These are phyloP conservation scores for Neonectria sp. DNA, from an alignment of 2,329 filamentous ascomycete species.

Conservation along the genomic window DNA sequence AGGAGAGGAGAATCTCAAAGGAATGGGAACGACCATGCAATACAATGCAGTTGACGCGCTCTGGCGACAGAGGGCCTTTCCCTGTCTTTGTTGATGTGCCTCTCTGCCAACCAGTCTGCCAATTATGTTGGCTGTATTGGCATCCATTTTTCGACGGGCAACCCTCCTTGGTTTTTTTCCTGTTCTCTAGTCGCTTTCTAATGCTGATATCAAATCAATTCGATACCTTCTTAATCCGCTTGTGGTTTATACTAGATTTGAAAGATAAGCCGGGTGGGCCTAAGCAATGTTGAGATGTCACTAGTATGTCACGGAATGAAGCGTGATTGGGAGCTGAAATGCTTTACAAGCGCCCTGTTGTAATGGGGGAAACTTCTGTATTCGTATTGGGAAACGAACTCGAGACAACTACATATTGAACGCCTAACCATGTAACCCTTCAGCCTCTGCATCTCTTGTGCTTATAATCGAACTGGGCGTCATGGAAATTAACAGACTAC, in stretches of 20 bases:
- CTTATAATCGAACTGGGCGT: conserved; percentile 6
- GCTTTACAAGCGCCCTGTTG: neutral
- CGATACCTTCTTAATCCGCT: conserved; percentile 50
- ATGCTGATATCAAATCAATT: conserved; percentile 73
- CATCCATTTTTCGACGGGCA: conserved; percentile 48
- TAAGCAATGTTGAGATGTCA: neutral
- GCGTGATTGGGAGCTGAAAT: neutral
- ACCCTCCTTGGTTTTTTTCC: conserved; percentile 56
- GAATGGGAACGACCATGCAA: conserved; percentile 40
- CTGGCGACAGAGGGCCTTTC: conserved; percentile 31
- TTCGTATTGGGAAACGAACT: conserved; percentile 8
- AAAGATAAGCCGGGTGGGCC: too few relatives aligned
- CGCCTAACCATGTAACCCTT: conserved; percentile 21
- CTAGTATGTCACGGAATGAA: neutral
- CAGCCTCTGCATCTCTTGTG: conserved; percentile 14
- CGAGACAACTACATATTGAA: conserved; percentile 18
- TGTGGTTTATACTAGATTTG: neutral
- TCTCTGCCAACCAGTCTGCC: conserved; percentile 20
- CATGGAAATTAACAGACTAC: conserved; percentile 25
- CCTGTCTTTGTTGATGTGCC: conserved; percentile 23
- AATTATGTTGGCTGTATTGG: conserved; percentile 44
- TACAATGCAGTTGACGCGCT: conserved; percentile 41
- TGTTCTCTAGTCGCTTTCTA: conserved; percentile 73
- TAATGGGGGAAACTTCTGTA: neutral
- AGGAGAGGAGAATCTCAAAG: conserved; percentile 38